Base-by-base conservation (phyloP, 202 grass and related monocot genomes). In the Eragrostis tef region DNA sequence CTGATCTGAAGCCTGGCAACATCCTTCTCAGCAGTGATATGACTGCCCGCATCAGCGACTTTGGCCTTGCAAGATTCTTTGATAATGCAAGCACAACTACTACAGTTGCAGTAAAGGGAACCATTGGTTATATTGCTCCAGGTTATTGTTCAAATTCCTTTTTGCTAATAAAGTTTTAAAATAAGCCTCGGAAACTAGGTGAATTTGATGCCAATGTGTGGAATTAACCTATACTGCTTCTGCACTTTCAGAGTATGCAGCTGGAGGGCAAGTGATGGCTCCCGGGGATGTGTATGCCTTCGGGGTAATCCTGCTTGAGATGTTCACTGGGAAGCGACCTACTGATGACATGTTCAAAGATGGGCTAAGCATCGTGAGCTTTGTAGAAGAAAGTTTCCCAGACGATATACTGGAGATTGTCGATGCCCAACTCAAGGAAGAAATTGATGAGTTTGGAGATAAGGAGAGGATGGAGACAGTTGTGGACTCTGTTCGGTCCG, bases 261-360 rank as follows among this genome's bases (percentile, higher is more conserved):
- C 17, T 24, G 60, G 58, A 20, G 75, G 75, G 26, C 45, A 22
- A 36, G 45, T 39, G 17, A 24, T 66, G 75, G 17, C 26, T 51
- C 21, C 60, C 3, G 19, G 60, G 39, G 71, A 84, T 76, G 71
- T 83, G 14, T 76, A 76, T 62, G 15, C 34, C 34, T 84, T 75
- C 12, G 71, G 81, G 2, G 43, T 76, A 47, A 20, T 74, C 7
- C 69, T 83, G 41, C 44, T 81, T 15, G 79, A 81, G 79, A 24
- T 72, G 63, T 27, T 81, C 64, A 71, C 39, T 27, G 42, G 67
- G 43, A 70, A 21, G 42, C 44, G 42, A 11, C 67, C 67, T 15
- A 70, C 67, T 70, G 67, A 70, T 1, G 67, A 47, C 11, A 70
- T 47, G 42, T 70, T 70, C 67, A 47, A 15, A 24, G 67, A 70